Base-by-base conservation (phyloP, 257 asterid genomes). In the Apocynum venetum region DNA sequence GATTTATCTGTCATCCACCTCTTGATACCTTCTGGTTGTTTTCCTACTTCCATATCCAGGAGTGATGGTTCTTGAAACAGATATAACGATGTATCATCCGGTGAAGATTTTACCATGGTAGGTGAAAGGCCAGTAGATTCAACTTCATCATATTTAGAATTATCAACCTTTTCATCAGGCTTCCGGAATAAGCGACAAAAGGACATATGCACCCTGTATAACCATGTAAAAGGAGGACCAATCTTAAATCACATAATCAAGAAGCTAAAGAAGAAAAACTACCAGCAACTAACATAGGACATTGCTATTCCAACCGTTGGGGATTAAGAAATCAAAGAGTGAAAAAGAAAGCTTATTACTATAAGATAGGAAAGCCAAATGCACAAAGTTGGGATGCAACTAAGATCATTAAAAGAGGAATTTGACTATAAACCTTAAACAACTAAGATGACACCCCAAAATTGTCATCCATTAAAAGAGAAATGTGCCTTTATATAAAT, bases 121-220 rank as follows among this genome's bases (percentile, higher is more conserved):
- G 91, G 89, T 38, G 86, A 80, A 8, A 86, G 88, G 49, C 81
- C 84, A 38, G 76, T 79, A 55, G 77, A 86, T 69, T 84, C 90
- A 72, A 53, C 88, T 77, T 87, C 92, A 53, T 80, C 87, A 64
- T 63, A 80, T 72, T 91, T 86, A 12, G 72, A 84, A 82, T 77
- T 73, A 4, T 82, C 86, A 43, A 80, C 81, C 79, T 71, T 87
- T 73, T 84, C 96, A 67, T 87, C 89, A 59, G 83, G 79, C 85
- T 89, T 91, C 68, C 81, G 89, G 83, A 91, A 91, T 83, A 91
- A 82, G 75, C 94, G 96, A 85, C 96, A 25, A 91, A 63, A 91
- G 83, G 47, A 91, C 94, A 74, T 86, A 91, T 81, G 89, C 91
- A 74, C 86, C 92, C 96, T 91, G 82, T 49, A 82, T 14, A 12